phyloP scores from a whole-genome alignment of 2,329 filamentous ascomycete species.

The Paecilomyces sp. region DNA sequence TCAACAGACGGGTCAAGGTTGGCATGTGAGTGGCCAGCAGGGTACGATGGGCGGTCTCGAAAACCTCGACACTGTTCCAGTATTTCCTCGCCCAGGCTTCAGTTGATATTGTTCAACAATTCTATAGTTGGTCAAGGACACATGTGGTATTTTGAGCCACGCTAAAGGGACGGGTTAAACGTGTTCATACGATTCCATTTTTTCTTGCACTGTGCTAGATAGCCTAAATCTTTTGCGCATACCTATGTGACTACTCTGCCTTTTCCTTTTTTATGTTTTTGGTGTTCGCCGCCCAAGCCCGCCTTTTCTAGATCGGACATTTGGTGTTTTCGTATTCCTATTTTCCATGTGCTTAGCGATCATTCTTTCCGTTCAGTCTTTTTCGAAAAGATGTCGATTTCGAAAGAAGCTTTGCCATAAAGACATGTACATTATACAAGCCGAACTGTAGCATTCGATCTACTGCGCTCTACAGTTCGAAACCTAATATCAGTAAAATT shows the following conservation, averaged over 20 bases:
- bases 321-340: not conserved
- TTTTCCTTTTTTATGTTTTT: not conserved
- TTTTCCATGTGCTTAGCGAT: not conserved
- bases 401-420: not conserved
- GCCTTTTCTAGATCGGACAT: not conserved
- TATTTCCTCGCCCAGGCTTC: conserved; percentile 75
- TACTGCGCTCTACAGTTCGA: not conserved
- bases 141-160: not conserved
- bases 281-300: not conserved
- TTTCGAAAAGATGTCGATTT: not conserved
- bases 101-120: conserved; percentile 5
- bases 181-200: not conserved
- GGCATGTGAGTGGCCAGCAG: conserved; percentile 68
- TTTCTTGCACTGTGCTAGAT: not conserved
- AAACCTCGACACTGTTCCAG: conserved; percentile 66
- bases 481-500: not conserved
- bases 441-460: not conserved
- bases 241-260: not conserved
- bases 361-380: not conserved
- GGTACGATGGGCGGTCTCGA: conserved; percentile 72
- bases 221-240: not conserved
- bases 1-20: conserved; percentile 77
- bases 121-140: not conserved
- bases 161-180: not conserved
- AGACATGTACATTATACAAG: not conserved